These are phyloP conservation scores for Candida montana DNA, from an alignment of 805 yeast genomes.

Conservation along the genomic window DNA sequence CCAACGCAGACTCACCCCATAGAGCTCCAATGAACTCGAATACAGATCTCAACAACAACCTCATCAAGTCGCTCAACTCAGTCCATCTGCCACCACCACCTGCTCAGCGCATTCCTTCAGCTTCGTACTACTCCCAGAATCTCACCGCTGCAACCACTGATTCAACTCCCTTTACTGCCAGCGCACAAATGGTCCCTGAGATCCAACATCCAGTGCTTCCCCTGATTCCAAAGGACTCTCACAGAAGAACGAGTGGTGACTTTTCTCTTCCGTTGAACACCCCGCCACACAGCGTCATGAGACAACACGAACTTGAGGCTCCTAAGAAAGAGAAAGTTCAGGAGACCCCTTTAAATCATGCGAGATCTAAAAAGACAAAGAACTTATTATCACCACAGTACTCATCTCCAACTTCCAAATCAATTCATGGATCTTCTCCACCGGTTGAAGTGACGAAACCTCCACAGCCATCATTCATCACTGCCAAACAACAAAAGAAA, in stretches of 20 bases:
- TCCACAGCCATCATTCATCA: conserved; percentile 20
- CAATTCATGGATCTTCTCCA: conserved; percentile 1
- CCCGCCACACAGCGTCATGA: conserved; percentile 25
- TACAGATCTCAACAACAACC: conserved; percentile 27
- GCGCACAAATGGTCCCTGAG: neutral
- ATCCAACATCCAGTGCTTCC: neutral
- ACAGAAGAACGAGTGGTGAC: conserved; percentile 11
- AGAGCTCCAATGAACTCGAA: conserved; percentile 6
- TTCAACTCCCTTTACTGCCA: neutral
- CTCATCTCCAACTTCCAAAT: conserved; percentile 21
- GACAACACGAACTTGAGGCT: conserved; percentile 7
- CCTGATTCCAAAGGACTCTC: neutral
- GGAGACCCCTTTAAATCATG: conserved; percentile 22
- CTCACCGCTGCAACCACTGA: too few relatives aligned
- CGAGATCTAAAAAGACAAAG: conserved; percentile 17
- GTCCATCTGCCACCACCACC: conserved; percentile 40
- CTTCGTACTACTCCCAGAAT: conserved; percentile 5
- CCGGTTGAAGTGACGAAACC: conserved; percentile 15
- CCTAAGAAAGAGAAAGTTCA: conserved; percentile 17
- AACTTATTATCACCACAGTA: conserved; percentile 25
- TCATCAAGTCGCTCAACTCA: conserved; percentile 33
- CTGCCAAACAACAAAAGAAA: conserved; percentile 12
- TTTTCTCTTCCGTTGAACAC: conserved; percentile 20
- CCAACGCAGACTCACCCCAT: neutral
- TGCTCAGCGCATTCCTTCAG: conserved; percentile 10